A percentile compares a stretch with the other conserved stretches of the same genome.
Conservation (phyloP, 345 rosid species). For the Punica granatum region DNA sequence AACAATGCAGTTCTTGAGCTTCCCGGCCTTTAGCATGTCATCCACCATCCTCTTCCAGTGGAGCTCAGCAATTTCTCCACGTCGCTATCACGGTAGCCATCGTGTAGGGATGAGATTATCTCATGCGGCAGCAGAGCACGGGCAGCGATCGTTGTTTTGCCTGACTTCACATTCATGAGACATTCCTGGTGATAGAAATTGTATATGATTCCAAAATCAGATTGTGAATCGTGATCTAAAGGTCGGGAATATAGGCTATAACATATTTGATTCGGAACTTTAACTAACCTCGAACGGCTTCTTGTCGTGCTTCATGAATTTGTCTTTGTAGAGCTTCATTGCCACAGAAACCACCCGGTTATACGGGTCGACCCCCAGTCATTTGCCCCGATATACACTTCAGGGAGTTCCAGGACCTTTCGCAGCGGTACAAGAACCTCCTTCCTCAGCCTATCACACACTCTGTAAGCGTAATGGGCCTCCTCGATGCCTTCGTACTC, state of each 20-base stretch:
- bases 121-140: slow-evolving; percentile 62
- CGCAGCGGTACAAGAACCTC: slow-evolving; percentile 45
- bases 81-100: background rate
- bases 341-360: slow-evolving; percentile 52
- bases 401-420: slow-evolving; percentile 45
- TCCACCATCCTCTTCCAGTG: slow-evolving; percentile 55
- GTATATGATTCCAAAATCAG: slow-evolving; percentile 34
- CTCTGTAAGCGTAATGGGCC: slow-evolving; percentile 52
- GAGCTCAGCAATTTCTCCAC: slow-evolving; percentile 18
- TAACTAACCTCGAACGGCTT: slow-evolving; percentile 42
- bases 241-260: slow-evolving; percentile 49
- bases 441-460: slow-evolving; percentile 51
- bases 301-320: slow-evolving; percentile 36
- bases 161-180: slow-evolving; percentile 32
- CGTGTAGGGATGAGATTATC: slow-evolving; percentile 28
- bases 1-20: slow-evolving; percentile 37
- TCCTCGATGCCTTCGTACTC: slow-evolving; percentile 56
- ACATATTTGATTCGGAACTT: slow-evolving; percentile 31
- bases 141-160: slow-evolving; percentile 43
- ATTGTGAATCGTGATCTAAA: slow-evolving; percentile 29
- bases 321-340: slow-evolving; percentile 48
- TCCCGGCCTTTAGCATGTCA: slow-evolving; percentile 37
- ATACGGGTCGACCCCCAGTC: slow-evolving; percentile 37
- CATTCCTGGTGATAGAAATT: slow-evolving; percentile 21
- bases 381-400: slow-evolving; percentile 47